A percentile compares a stretch with the other conserved stretches of the same genome.
These are phyloP conservation scores for Chlamydomonas reinhardtii DNA, from an alignment of 163 green algal species.

Conservation along the genomic window DNA sequence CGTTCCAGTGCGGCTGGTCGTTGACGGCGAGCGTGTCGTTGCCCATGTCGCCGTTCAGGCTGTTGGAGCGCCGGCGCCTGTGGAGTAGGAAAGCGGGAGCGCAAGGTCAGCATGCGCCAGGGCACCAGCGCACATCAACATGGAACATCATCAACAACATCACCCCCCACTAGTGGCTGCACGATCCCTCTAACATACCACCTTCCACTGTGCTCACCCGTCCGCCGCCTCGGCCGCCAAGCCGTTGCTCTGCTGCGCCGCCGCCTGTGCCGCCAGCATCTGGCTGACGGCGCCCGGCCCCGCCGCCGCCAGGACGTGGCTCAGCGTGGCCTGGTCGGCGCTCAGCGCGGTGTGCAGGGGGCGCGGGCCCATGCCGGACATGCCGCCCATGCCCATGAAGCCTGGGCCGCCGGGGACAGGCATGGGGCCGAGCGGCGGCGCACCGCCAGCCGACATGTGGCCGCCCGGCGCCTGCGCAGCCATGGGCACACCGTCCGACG, in stretches of 20 bases:
- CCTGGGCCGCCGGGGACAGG: background rate
- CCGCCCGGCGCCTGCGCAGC: constrained; percentile 17
- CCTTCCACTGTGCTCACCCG: background rate
- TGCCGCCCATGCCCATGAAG: background rate
- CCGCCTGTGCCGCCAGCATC: constrained; percentile 38
- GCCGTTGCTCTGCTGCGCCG: constrained; percentile 17
- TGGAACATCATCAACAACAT: too few species aligned
- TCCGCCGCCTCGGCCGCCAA: background rate
- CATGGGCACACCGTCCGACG: constrained; percentile 14
- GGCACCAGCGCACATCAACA: too few species aligned
- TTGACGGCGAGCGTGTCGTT: constrained; percentile 45
- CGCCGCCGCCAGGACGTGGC: constrained; percentile 37
- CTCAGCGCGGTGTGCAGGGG: constrained; percentile 19
- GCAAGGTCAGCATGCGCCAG: background rate
- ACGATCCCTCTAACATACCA: too few species aligned
- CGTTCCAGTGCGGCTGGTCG: constrained; percentile 19
- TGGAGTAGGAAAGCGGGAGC: too few species aligned
- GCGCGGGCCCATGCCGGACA: constrained; percentile 1
- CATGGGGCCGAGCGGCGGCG: constrained; percentile 2
- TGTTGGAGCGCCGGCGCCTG: constrained; percentile 30
- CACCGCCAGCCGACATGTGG: background rate
- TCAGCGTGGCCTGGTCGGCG: constrained; percentile 43
- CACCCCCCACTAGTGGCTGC: too few species aligned
- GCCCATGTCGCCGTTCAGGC: constrained; percentile 14
- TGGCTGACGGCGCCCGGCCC: constrained; percentile 23